Conservation (phyloP, 768 basidiomycete genomes). For the Mycena leptocephala region DNA sequence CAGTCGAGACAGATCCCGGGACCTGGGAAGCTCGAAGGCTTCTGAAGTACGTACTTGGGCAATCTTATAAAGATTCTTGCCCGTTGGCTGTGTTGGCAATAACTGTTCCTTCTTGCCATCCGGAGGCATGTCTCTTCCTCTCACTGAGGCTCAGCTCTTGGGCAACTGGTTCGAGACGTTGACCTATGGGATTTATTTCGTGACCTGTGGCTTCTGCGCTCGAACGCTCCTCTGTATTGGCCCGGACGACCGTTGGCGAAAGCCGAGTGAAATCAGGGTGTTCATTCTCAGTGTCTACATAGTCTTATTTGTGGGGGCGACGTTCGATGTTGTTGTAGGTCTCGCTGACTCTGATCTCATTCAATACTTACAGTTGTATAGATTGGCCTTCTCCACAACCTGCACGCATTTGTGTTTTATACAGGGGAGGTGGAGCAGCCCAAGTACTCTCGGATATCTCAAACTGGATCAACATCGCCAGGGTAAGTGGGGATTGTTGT, state of each 20-base stretch:
- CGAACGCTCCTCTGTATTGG: slow-evolving; percentile 14
- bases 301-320: neutral
- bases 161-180: slow-evolving; percentile 17
- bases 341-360: neutral
- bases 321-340: slow-evolving; percentile 10
- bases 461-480: slow-evolving; percentile 9
- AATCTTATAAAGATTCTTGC: neutral
- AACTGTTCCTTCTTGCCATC: neutral
- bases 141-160: slow-evolving; percentile 9
- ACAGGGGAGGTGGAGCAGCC: slow-evolving; percentile 5
- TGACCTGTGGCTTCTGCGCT: slow-evolving; percentile 19
- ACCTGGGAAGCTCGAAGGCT: neutral
- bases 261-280: slow-evolving; percentile 2
- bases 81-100: neutral
- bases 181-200: slow-evolving; percentile 16
- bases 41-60: neutral
- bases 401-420: slow-evolving; percentile 10
- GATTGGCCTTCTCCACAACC: slow-evolving; percentile 10
- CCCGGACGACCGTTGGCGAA: slow-evolving; percentile 2
- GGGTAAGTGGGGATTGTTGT: neutral
- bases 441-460: slow-evolving; percentile 5
- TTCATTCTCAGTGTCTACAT: neutral
- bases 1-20: neutral
- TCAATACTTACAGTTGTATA: neutral
- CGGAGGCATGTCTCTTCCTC: slow-evolving; percentile 7